Evolutionary conservation across 116 monocot species (phyloP), one percentile per base, ranked within the genome.

Genomic region (Papilionanthe hybrid): DNA sequence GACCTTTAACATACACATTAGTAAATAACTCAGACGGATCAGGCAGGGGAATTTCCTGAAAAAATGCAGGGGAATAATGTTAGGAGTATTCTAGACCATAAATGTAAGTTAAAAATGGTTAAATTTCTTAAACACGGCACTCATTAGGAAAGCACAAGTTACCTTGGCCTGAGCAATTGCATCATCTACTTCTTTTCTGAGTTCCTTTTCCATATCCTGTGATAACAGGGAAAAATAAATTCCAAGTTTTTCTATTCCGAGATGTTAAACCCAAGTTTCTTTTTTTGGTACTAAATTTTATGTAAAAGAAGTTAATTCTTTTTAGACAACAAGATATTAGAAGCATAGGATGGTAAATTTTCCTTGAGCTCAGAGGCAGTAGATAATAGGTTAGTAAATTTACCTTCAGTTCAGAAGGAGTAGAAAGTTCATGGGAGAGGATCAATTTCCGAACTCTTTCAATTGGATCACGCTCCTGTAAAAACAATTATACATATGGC

Each of bases 81-180:
- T 7, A 28, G 17, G 53, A 55, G 10, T 1, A 78, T 41, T 53
- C 11, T 19, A 10, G 41, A 49, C 17, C 5, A 43, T n/a, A 75
- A 56, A 75, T 11, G 28, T 4, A 12, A 19, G 41, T 42, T 58
- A 18, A 75, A 32, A 47, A 43, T 28, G 27, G 18, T 72, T 4
- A 53, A 60, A 29, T 63, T 49, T 69, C 11, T 30, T 10, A 77
- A 53, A 82, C 47, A 15, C 18, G 29, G 13, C 15, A n/a, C 1
- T 10, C 27, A 78, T 72, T 42, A 17, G 3, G 5, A 42, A 71
- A 25, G 30, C 11, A 48, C 19, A 58, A 75, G 15, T 58, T 79
- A 96, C 99, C 95, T 99, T 99, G 29, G 95, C 99, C 76, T 93
- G 78, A 78, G 95, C 93, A 86, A 99, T 93, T 30, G 99, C 95